Percentiles rank a stretch among this genome's conserved stretches.
These are phyloP conservation scores for Fraxinus floribunda DNA, from an alignment of 305 asterid species.

Conservation along the genomic window DNA sequence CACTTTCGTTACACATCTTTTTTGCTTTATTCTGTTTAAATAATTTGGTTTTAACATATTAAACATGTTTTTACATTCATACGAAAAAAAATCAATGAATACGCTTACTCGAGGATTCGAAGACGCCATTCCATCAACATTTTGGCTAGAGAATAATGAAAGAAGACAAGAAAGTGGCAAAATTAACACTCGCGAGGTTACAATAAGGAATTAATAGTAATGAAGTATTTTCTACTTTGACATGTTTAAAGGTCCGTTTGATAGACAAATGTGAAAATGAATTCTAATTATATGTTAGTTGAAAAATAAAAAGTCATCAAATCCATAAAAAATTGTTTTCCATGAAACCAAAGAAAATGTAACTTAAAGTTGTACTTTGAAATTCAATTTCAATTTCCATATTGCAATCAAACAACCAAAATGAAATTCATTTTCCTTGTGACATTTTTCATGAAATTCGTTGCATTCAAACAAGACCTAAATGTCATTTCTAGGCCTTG, in stretches of 20 bases:
- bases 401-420: too few species aligned
- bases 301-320: too few species aligned
- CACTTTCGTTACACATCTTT: neutral
- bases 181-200: neutral
- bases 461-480: too few species aligned
- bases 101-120: neutral
- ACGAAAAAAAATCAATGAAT: neutral
- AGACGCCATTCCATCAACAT: neutral
- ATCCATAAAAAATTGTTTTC: too few species aligned
- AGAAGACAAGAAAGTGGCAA: neutral
- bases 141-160: neutral
- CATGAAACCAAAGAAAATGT: too few species aligned
- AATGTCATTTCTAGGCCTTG: neutral
- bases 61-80: neutral
- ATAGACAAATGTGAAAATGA: too few species aligned
- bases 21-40: neutral
- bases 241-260: neutral
- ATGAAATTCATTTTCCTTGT: too few species aligned
- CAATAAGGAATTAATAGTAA: neutral
- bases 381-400: too few species aligned
- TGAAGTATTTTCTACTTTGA: neutral
- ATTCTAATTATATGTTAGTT: too few species aligned
- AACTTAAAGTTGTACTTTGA: too few species aligned
- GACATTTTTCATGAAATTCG: too few species aligned
- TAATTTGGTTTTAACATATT: neutral